These are phyloP conservation scores for Allantophomopsis lycopodina DNA, from an alignment of 2,329 filamentous ascomycete genomes.

Conservation along the genomic window DNA sequence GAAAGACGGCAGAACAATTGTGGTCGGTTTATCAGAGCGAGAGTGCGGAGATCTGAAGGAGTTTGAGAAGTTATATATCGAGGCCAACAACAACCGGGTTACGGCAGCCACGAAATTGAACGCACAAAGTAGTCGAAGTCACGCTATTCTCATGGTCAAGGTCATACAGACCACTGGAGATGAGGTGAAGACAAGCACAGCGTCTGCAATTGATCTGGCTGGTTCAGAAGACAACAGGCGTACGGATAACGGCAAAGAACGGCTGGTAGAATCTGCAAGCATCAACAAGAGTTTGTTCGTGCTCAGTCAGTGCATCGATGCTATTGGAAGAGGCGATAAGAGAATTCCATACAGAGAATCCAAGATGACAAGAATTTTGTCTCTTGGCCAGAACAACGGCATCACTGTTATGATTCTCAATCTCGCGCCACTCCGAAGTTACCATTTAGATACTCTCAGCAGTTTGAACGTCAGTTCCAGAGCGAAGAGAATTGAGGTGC, in stretches of 20 bases:
- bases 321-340: constrained; percentile 62
- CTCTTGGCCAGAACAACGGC: constrained; percentile 86
- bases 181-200: constrained; percentile 61
- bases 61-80: constrained; percentile 80
- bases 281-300: constrained; percentile 98
- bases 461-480: constrained; percentile 91
- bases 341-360: constrained; percentile 88
- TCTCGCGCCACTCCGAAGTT: constrained; percentile 78
- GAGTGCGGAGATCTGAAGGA: constrained; percentile 76
- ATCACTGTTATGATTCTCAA: constrained; percentile 96
- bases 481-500: constrained; percentile 90
- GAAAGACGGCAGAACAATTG: constrained; percentile 74
- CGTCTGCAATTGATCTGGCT: constrained; percentile 86
- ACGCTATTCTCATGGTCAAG: constrained; percentile 85
- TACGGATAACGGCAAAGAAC: constrained; percentile 86
- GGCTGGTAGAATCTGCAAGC: constrained; percentile 85
- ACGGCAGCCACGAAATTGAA: constrained; percentile 89
- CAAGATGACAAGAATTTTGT: constrained; percentile 94
- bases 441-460: constrained; percentile 85
- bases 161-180: constrained; percentile 63
- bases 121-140: constrained; percentile 77
- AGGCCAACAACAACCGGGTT: constrained; percentile 80
- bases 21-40: constrained; percentile 74
- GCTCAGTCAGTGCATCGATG: constrained; percentile 87
- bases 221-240: constrained; percentile 91